Evolutionary conservation across 2,329 filamentous ascomycete species (phyloP).

Genomic region (Neofusicoccum umdonicola): DNA sequence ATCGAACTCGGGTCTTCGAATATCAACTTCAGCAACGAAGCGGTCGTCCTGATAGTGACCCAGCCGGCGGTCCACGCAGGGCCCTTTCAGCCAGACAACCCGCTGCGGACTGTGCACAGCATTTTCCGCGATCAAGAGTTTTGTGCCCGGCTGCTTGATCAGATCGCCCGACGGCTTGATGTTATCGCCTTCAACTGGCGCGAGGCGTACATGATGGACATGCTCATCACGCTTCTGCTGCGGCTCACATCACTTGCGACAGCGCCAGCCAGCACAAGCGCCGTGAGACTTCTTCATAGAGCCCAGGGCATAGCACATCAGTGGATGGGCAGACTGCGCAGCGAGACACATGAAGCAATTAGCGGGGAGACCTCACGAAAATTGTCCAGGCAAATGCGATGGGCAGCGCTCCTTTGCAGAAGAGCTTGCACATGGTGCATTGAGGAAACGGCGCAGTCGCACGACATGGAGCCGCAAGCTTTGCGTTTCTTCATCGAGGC

Average conservation of each 20-base stretch:
- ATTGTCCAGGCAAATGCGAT: constrained; percentile 48
- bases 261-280: not conserved
- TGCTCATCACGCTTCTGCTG: constrained; percentile 52
- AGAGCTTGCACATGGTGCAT: constrained; percentile 40
- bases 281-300: constrained; percentile 36
- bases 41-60: constrained; percentile 49
- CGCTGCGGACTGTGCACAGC: constrained; percentile 49
- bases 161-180: constrained; percentile 47
- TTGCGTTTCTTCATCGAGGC: constrained; percentile 37
- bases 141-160: constrained; percentile 47
- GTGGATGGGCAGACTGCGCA: constrained; percentile 52
- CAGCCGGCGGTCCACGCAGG: constrained; percentile 58
- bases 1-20: constrained; percentile 52
- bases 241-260: constrained; percentile 36
- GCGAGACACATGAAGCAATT: constrained; percentile 41
- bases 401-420: constrained; percentile 57
- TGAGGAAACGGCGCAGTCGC: not conserved
- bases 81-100: constrained; percentile 34
- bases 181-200: constrained; percentile 57
- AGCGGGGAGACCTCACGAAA: constrained; percentile 41
- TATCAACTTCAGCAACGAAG: constrained; percentile 60
- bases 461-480: not conserved
- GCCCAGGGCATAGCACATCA: constrained; percentile 44
- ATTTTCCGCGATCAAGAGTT: constrained; percentile 53
- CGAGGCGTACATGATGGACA: constrained; percentile 58